Conservation (phyloP, 306 rosid genomes). For the Astragalus glycyphyllos region DNA sequence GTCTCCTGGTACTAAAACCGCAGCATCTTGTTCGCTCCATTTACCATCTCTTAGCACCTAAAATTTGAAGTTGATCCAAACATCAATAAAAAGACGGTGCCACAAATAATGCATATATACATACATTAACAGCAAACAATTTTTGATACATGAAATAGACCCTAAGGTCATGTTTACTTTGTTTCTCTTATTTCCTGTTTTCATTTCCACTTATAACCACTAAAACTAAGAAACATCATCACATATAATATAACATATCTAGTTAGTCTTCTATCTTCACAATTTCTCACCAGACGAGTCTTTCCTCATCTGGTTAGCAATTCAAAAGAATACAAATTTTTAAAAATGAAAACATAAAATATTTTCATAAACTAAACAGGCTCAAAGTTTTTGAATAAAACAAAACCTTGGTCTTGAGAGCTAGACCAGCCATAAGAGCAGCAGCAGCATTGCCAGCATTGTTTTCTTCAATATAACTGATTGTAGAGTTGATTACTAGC, state of each 20-base stretch:
- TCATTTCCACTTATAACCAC: too few relatives aligned
- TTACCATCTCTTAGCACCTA: conserved; percentile 88
- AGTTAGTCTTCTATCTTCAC: too few relatives aligned
- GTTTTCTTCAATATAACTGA: conserved; percentile 90
- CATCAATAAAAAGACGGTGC: neutral
- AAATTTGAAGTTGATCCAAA: neutral
- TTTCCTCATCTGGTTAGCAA: too few relatives aligned
- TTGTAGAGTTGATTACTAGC: conserved; percentile 83
- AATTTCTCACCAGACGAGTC: too few relatives aligned
- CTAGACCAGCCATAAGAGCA: conserved; percentile 99
- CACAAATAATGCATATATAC: neutral
- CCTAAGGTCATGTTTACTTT: too few relatives aligned
- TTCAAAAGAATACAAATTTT: too few relatives aligned
- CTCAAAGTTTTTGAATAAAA: neutral
- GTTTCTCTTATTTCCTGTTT: too few relatives aligned
- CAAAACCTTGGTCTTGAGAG: conserved; percentile 88
- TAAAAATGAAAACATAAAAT: neutral
- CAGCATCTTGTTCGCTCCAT: conserved; percentile 93
- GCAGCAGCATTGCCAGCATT: conserved; percentile 99
- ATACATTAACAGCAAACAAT: neutral
- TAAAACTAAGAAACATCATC: too few relatives aligned
- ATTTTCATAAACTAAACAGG: too few relatives aligned
- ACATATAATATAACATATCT: too few relatives aligned
- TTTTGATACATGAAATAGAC: too few relatives aligned
- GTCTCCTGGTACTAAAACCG: conserved; percentile 94